phyloP scores from a whole-genome alignment of 306 rosid genomes.

The Medicago lupulina region DNA sequence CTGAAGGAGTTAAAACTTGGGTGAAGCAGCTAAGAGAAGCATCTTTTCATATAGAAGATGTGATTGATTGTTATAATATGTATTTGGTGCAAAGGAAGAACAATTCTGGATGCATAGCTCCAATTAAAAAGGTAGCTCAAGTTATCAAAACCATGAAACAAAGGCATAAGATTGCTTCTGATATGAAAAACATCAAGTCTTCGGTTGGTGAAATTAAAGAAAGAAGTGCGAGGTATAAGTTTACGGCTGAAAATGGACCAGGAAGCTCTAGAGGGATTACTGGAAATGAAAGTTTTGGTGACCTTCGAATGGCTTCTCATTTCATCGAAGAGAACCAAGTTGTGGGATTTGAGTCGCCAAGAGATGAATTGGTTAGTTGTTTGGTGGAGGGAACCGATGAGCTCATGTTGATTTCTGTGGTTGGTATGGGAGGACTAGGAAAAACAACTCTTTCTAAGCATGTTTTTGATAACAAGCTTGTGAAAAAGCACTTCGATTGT shows the following conservation, averaged over 20 bases:
- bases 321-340: neutral
- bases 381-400: too few species aligned
- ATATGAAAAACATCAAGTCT: conserved; percentile 32
- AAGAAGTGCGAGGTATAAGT: conserved; percentile 36
- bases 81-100: neutral
- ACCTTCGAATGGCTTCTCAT: neutral
- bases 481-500: too few species aligned
- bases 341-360: too few species aligned
- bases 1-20: neutral
- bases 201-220: conserved; percentile 32
- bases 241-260: neutral
- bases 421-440: too few species aligned
- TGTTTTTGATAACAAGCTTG: too few species aligned
- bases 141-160: neutral
- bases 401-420: too few species aligned
- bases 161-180: neutral
- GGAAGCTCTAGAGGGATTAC: neutral
- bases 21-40: neutral
- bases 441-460: too few species aligned
- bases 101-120: neutral
- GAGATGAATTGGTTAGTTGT: too few species aligned
- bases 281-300: neutral
- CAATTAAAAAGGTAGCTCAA: neutral
- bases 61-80: neutral
- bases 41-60: neutral